Percentiles rank a stretch among this genome's conserved stretches.
Evolutionary conservation across 257 asterid genomes (phyloP).

Genomic region (Solanum habrochaites): DNA sequence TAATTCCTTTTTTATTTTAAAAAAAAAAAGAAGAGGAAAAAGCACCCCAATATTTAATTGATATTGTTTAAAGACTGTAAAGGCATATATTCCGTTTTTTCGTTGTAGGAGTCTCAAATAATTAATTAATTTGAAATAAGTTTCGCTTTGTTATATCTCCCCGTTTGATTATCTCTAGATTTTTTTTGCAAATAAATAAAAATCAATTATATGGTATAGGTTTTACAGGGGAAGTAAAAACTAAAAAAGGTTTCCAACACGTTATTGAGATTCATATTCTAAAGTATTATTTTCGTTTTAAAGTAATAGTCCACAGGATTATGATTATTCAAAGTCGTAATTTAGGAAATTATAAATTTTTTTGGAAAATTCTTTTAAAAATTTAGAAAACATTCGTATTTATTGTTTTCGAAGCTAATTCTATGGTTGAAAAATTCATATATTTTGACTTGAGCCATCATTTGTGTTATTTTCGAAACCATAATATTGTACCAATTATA

Average conservation of each 20-base stretch:
- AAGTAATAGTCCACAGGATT: too few relatives aligned
- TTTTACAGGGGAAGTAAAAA: too few relatives aligned
- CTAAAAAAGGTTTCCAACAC: not conserved
- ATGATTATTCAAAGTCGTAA: too few relatives aligned
- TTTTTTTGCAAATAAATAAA: not conserved
- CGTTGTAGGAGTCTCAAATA: not conserved
- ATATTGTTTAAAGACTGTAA: not conserved
- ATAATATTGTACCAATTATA: not conserved
- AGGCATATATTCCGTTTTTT: not conserved
- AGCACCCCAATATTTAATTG: not conserved
- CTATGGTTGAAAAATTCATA: not conserved
- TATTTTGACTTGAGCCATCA: not conserved
- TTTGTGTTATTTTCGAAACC: not conserved
- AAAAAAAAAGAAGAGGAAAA: not conserved
- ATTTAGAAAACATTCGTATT: not conserved
- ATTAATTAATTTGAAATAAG: not conserved
- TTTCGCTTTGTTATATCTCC: not conserved
- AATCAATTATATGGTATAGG: not conserved
- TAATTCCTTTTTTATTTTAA: too few relatives aligned
- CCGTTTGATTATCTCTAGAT: not conserved
- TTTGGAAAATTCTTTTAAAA: not conserved
- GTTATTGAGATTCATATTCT: too few relatives aligned
- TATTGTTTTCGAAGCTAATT: not conserved
- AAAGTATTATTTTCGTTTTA: too few relatives aligned
- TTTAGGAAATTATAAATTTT: too few relatives aligned